phyloP scores from a whole-genome alignment of 106 monocot genomes.

The Alisma plantagoaquatica region DNA sequence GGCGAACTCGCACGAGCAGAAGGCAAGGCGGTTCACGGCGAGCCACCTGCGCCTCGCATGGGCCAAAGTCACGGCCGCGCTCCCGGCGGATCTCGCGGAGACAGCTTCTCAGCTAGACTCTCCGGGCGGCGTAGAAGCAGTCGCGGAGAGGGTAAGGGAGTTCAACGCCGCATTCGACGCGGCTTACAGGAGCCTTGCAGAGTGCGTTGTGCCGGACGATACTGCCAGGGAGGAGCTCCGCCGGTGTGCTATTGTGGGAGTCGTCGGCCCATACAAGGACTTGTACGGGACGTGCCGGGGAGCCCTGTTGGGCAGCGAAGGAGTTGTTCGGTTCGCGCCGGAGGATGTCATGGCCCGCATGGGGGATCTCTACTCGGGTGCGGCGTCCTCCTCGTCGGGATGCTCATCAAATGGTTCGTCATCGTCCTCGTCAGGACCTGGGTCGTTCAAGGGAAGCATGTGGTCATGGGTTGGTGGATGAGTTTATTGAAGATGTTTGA shows the following conservation, averaged over 20 bases:
- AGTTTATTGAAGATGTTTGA: too few species aligned
- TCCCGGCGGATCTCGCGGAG: too few species aligned
- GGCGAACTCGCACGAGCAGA: slow-evolving; percentile 13
- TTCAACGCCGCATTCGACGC: slow-evolving; percentile 25
- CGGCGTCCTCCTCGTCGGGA: too few species aligned
- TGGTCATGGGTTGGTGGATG: too few species aligned
- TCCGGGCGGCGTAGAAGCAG: too few species aligned
- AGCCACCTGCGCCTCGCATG: slow-evolving; percentile 12
- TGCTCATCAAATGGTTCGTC: too few species aligned
- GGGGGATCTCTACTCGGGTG: background rate
- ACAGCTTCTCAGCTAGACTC: too few species aligned
- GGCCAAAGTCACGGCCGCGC: background rate
- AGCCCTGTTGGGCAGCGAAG: background rate
- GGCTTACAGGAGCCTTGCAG: slow-evolving; percentile 6
- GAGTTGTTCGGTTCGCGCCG: background rate
- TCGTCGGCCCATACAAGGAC: slow-evolving; percentile 12
- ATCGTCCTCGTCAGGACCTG: too few species aligned
- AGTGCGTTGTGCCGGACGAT: slow-evolving; percentile 29
- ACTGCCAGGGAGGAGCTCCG: slow-evolving; percentile 16
- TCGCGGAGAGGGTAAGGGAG: background rate
- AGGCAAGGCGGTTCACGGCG: slow-evolving; percentile 14
- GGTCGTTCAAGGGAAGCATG: too few species aligned
- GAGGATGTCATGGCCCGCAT: background rate
- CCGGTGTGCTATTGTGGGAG: background rate
- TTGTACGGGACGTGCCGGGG: slow-evolving; percentile 16